These are phyloP conservation scores for Globisporangium emineosum DNA, from an alignment of 352 stramenopile species.

Conservation along the genomic window DNA sequence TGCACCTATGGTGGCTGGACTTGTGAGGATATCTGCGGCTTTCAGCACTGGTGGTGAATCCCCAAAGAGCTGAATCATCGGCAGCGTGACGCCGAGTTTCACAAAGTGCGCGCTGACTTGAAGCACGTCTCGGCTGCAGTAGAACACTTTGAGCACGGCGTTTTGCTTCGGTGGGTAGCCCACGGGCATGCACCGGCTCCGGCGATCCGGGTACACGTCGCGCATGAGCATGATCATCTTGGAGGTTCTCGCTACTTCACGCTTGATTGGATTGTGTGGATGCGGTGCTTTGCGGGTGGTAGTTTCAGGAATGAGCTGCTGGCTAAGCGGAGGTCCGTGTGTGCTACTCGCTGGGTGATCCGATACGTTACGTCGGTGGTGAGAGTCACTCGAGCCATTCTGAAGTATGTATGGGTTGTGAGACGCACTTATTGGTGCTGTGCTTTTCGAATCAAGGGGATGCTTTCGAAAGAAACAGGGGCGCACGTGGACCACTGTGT, in stretches of 20 bases:
- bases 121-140: neutral
- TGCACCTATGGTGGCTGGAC: neutral
- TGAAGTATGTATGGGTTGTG: neutral
- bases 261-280: too few relatives aligned
- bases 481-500: neutral
- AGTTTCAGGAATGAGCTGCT: neutral
- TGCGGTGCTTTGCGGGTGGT: too few relatives aligned
- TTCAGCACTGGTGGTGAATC: neutral
- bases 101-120: neutral
- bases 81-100: neutral
- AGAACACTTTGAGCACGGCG: neutral
- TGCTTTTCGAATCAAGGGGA: neutral
- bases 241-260: neutral
- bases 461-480: neutral
- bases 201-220: neutral
- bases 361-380: too few relatives aligned
- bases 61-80: neutral
- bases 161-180: neutral
- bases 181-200: neutral
- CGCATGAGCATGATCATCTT: conserved; percentile 8
- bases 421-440: neutral
- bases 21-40: neutral
- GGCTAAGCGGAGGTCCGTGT: too few relatives aligned
- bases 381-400: neutral
- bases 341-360: neutral